phyloP scores from a whole-genome alignment of 495 filamentous ascomycete genomes.

The Neurospora sp. region DNA sequence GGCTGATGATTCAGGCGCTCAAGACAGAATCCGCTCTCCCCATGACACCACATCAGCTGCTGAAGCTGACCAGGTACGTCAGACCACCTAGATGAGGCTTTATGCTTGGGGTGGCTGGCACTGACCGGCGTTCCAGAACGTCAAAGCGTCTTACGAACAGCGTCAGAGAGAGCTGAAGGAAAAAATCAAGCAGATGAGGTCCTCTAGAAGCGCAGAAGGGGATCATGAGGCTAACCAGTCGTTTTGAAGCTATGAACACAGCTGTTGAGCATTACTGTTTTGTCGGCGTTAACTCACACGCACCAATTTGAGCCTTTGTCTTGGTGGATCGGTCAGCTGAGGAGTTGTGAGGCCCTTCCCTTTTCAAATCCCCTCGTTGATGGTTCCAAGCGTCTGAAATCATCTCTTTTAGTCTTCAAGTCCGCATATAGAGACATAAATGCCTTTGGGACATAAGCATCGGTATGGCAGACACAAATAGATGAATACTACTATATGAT shows the following conservation, averaged over 20 bases:
- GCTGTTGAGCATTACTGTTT: not conserved
- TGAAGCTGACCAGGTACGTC: slow-evolving; percentile 30
- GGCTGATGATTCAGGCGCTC: slow-evolving; percentile 56
- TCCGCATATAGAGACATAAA: not conserved
- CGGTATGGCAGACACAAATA: not conserved
- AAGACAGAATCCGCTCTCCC: slow-evolving; percentile 37
- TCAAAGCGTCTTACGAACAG: slow-evolving; percentile 42
- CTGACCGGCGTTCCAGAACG: not conserved
- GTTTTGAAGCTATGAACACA: slow-evolving; percentile 14
- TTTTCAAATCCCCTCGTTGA: not conserved
- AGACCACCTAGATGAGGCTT: slow-evolving; percentile 10
- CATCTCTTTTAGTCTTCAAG: not conserved
- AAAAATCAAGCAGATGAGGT: slow-evolving; percentile 55
- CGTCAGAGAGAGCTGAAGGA: slow-evolving; percentile 59
- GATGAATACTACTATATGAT: not conserved
- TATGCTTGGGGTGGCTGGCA: not conserved
- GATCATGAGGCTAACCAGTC: slow-evolving; percentile 37
- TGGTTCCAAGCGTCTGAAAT: not conserved
- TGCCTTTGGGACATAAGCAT: not conserved
- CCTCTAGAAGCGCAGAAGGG: slow-evolving; percentile 36
- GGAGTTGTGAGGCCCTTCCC: slow-evolving; percentile 1
- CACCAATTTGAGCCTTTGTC: not conserved
- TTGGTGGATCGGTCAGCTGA: not conserved
- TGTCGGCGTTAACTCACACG: not conserved
- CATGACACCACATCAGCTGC: slow-evolving; percentile 19